These are phyloP conservation scores for Emiliania huxleyi DNA, from an alignment of 78 protist genomes.

Conservation along the genomic window DNA sequence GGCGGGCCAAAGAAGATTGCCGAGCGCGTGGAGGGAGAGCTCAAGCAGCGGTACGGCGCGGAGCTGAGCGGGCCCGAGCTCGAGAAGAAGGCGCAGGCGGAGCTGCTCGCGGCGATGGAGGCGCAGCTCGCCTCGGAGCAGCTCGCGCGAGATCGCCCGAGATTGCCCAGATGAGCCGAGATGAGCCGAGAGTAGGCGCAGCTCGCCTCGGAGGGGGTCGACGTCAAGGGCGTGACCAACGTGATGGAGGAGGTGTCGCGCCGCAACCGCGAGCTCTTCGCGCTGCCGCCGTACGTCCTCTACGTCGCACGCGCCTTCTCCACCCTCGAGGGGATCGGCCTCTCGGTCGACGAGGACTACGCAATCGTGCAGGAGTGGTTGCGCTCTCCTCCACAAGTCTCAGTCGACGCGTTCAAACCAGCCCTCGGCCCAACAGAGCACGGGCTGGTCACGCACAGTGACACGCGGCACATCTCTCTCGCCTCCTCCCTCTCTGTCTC, in stretches of 20 bases:
- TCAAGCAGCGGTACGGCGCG: slow-evolving; percentile 16
- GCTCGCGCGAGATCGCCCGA: too few species aligned
- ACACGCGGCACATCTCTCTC: too few species aligned
- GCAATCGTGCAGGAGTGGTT: slow-evolving; percentile 17
- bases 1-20: slow-evolving; percentile 43
- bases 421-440: too few species aligned
- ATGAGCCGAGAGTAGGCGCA: too few species aligned
- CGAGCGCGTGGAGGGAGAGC: background rate
- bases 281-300: slow-evolving; percentile 31
- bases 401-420: too few species aligned
- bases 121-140: too few species aligned
- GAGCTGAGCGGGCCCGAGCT: background rate
- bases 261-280: background rate
- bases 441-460: too few species aligned
- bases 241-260: slow-evolving; percentile 23
- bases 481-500: too few species aligned
- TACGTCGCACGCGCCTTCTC: slow-evolving; percentile 12
- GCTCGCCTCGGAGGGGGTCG: background rate
- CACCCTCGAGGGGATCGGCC: slow-evolving; percentile 39
- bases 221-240: slow-evolving; percentile 2
- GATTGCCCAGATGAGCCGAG: too few species aligned
- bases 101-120: background rate
- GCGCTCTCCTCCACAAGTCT: too few species aligned
- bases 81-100: background rate
- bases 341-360: background rate